phyloP scores from a whole-genome alignment of 2,329 filamentous ascomycete species.

The Bipolaris gigantea region DNA sequence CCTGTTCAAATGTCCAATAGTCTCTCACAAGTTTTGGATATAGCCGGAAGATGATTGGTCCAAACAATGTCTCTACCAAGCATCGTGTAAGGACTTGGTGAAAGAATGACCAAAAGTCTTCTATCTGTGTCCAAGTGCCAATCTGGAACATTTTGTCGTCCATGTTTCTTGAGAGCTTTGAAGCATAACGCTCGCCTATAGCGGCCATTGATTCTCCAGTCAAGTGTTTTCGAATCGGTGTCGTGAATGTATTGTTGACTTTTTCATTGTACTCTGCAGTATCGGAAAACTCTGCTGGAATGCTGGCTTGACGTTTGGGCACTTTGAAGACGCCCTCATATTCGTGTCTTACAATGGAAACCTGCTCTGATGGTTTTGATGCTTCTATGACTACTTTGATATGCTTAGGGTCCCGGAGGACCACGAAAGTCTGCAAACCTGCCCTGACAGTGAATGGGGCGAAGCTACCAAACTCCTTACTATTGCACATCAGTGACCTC shows the following conservation, averaged over 20 bases:
- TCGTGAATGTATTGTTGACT: slow-evolving; percentile 7
- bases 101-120: slow-evolving; percentile 37
- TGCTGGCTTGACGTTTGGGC: not conserved
- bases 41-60: slow-evolving; percentile 27
- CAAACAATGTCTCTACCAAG: slow-evolving; percentile 29
- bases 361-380: not conserved
- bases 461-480: slow-evolving; percentile 28
- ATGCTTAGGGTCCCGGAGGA: slow-evolving; percentile 30
- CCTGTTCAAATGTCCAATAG: slow-evolving; percentile 30
- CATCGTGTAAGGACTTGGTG: slow-evolving; percentile 33
- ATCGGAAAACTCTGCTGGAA: not conserved
- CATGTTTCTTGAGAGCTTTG: slow-evolving; percentile 26
- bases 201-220: slow-evolving; percentile 14
- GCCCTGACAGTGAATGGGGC: slow-evolving; percentile 29
- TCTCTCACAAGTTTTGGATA: slow-evolving; percentile 32
- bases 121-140: slow-evolving; percentile 34
- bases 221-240: slow-evolving; percentile 19
- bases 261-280: not conserved
- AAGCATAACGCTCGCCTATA: slow-evolving; percentile 22
- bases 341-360: not conserved
- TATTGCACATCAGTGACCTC: slow-evolving; percentile 12
- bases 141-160: slow-evolving; percentile 37
- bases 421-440: slow-evolving; percentile 20
- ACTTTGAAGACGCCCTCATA: not conserved
- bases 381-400: slow-evolving; percentile 20